phyloP scores from a whole-genome alignment of 1,284 basidiomycete genomes.

The Ganoderma boninense region DNA sequence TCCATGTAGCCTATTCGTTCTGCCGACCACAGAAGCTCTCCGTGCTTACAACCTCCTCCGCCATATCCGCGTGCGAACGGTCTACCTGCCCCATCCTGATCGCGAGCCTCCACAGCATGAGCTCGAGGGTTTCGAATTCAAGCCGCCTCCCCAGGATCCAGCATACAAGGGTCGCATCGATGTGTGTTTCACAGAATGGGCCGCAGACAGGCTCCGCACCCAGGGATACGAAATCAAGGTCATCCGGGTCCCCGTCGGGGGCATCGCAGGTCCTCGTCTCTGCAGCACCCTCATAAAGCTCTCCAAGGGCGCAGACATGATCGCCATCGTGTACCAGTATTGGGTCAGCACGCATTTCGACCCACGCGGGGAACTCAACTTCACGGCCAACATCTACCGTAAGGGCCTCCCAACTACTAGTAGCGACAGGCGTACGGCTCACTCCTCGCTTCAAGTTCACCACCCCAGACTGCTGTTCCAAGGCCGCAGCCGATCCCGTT shows the following conservation, averaged over 20 bases:
- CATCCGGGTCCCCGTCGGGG: accelerated
- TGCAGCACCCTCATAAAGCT: background rate
- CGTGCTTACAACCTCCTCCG: background rate
- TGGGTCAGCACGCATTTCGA: background rate
- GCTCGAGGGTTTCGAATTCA: too few relatives aligned
- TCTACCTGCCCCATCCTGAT: background rate
- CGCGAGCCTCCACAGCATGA: background rate
- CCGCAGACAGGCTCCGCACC: background rate
- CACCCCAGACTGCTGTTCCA: too few relatives aligned
- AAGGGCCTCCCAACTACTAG: too few relatives aligned
- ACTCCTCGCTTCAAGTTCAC: too few relatives aligned
- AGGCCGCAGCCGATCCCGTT: too few relatives aligned
- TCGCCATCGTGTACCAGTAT: background rate
- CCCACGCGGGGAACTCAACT: background rate
- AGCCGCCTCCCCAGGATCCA: background rate
- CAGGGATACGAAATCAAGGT: background rate
- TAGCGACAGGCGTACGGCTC: too few relatives aligned
- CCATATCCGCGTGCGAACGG: background rate
- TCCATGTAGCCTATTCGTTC: background rate
- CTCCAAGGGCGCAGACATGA: background rate
- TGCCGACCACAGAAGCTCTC: background rate
- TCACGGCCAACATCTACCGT: background rate
- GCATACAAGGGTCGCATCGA: background rate
- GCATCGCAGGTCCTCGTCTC: too few relatives aligned
- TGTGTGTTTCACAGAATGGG: background rate